Percentiles rank a stretch among this genome's conserved stretches.
These are phyloP conservation scores for Oryza australiensis DNA, from an alignment of 176 grass and related monocot species.

Conservation along the genomic window DNA sequence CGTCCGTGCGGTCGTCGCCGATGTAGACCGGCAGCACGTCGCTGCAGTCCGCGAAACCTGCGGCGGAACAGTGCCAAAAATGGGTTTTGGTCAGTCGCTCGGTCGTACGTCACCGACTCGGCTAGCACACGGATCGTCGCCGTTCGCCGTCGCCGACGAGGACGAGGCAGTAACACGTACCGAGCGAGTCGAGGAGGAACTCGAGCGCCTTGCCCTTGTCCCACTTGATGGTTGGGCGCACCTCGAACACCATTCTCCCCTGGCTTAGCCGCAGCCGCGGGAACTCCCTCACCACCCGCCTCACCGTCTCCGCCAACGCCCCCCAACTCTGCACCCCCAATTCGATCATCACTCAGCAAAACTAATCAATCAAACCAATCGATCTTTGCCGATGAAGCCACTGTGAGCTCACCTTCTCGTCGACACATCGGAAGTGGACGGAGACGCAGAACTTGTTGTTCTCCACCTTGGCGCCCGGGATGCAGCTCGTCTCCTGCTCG, in stretches of 20 bases:
- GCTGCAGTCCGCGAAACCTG: conserved; percentile 61
- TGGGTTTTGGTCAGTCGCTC: neutral
- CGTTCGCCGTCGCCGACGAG: neutral
- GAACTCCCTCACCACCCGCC: conserved; percentile 56
- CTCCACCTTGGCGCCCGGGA: conserved; percentile 91
- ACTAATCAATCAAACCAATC: neutral
- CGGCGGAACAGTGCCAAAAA: neutral
- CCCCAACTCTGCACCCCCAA: conserved; percentile 53
- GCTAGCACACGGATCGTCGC: neutral
- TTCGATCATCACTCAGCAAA: neutral
- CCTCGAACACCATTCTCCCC: conserved; percentile 87
- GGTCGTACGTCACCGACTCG: no score
- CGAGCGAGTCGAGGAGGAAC: conserved; percentile 92
- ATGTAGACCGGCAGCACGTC: conserved; percentile 81
- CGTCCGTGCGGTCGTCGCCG: conserved; percentile 92
- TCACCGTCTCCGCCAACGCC: conserved; percentile 54
- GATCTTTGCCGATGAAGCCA: neutral
- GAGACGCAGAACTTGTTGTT: conserved; percentile 99
- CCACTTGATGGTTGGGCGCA: conserved; percentile 88
- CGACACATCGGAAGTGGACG: conserved; percentile 98
- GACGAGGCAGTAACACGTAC: conserved; percentile 13
- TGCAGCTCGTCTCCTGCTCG: conserved; percentile 72
- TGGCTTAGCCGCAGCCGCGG: conserved; percentile 62
- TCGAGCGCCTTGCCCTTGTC: conserved; percentile 95
- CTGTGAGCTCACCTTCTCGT: conserved; percentile 66